Conservation (phyloP, 768 basidiomycete species). For the Omphalotus guepiniiformis region DNA sequence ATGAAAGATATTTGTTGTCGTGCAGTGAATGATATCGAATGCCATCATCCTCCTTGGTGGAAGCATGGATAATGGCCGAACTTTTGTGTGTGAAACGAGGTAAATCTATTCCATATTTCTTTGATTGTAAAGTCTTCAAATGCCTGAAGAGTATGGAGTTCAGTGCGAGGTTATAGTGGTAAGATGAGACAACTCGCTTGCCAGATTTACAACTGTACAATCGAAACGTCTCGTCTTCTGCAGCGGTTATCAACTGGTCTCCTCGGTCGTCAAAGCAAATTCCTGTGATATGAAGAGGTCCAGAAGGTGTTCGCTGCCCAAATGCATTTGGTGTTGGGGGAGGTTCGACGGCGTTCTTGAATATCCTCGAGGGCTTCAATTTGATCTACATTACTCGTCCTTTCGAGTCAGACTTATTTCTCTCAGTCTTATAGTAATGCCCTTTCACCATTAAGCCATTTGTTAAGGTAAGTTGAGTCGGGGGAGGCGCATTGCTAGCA, state of each 20-base stretch:
- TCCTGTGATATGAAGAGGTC: constrained; percentile 76
- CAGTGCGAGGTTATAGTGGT: constrained; percentile 11
- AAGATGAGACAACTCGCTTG: constrained; percentile 66
- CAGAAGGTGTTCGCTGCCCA: constrained; percentile 35
- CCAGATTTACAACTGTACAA: constrained; percentile 87
- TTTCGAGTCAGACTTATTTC: neutral
- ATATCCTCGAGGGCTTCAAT: constrained; percentile 87
- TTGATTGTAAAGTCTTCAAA: constrained; percentile 77
- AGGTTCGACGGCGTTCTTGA: constrained; percentile 72
- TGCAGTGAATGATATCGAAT: constrained; percentile 93
- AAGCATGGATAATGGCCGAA: constrained; percentile 81
- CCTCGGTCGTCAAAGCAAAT: constrained; percentile 91
- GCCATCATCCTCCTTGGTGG: constrained; percentile 93
- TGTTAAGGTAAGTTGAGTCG: constrained; percentile 36
- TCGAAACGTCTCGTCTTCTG: constrained; percentile 89
- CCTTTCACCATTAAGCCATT: constrained; percentile 46
- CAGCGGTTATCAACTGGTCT: constrained; percentile 79
- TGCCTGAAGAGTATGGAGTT: constrained; percentile 41
- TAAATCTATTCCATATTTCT: constrained; percentile 95
- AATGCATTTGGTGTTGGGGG: constrained; percentile 35
- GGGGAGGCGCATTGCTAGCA: constrained; percentile 28
- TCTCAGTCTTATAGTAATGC: neutral
- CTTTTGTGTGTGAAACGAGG: constrained; percentile 94
- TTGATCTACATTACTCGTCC: constrained; percentile 51
- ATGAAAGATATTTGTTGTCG: constrained; percentile 94